Base-by-base conservation (phyloP, 768 basidiomycete species). In the Leccinum truebloodii region DNA sequence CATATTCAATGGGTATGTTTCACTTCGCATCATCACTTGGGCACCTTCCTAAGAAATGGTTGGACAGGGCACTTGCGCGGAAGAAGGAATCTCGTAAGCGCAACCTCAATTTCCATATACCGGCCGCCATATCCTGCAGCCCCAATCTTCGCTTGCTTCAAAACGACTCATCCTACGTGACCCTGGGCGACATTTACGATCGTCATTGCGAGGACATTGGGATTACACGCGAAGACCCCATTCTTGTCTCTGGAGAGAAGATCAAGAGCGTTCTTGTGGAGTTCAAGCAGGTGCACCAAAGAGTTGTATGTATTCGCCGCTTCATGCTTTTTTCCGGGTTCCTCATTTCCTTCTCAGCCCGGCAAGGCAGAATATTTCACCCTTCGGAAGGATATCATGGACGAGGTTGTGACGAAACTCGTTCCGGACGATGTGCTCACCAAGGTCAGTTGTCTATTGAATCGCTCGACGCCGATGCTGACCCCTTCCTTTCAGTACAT, bases 81-180 rank as follows among this genome's bases (percentile, higher is more conserved):
- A 90, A 94, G 73, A 97, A 96, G 72, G 96, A 99, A 73, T 90
- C 86, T 35, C 85, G 96, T 54, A 95, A 96, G 68, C 86, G 97
- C 46, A 95, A 94, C 70, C 81, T 99, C 34, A 79, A 80, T 48
- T 98, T 99, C 84, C 92, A 98, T 72, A 79, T 98, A 32, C 97
- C 97, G 1, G 86, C 89, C 0, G 87, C 90, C 8, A 80, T 98
- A 24, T 91, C 94, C 0, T 89, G 88, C 65, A 91, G 91, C 54
- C 90, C 93, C 0, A 84, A 78, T 58, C 82, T 95, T 48, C 90
- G 97, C 41, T 77, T 99, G 48, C 83, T 96, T 59, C 94, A 97
- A 72, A 92, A 88, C 58, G 96, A 98, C 73, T 85, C 89, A 0
- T 97, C 95, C 0, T 95, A 97, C 69, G 81, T 94, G 67, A 88